Evolutionary conservation across 1,284 basidiomycete genomes (phyloP).

Genomic region (Naganishia sp.): DNA sequence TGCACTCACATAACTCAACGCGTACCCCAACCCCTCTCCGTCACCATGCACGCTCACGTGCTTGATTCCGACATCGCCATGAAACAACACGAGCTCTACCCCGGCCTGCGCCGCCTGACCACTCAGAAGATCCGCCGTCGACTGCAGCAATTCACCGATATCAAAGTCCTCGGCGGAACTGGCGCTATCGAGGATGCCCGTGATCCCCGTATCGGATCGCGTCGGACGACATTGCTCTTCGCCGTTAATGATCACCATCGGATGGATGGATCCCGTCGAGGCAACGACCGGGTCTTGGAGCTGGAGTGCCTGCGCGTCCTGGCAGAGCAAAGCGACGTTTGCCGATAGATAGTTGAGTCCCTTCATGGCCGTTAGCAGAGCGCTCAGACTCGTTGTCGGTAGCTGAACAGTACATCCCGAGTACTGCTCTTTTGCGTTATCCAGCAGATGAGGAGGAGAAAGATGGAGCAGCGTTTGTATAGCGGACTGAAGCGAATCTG

Average conservation of each 20-base stretch:
- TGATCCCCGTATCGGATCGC: constrained; percentile 17
- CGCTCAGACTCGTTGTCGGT: constrained; percentile 81
- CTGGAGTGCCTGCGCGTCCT: constrained; percentile 29
- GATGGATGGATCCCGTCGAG: neutral
- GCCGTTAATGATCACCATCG: neutral
- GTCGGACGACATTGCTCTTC: neutral
- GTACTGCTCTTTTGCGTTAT: constrained; percentile 87
- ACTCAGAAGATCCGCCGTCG: constrained; percentile 77
- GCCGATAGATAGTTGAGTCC: constrained; percentile 86
- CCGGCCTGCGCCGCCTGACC: constrained; percentile 78
- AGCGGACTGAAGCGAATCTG: constrained; percentile 80
- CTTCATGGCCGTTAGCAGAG: constrained; percentile 83
- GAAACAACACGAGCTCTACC: constrained; percentile 83
- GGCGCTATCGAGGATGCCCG: constrained; percentile 31
- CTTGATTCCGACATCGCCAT: constrained; percentile 79
- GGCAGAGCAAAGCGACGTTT: constrained; percentile 58
- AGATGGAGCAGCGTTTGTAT: constrained; percentile 85
- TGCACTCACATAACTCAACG: constrained; percentile 73
- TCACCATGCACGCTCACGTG: constrained; percentile 81
- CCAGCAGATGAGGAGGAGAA: constrained; percentile 82
- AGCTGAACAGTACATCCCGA: constrained; percentile 80
- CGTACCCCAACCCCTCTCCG: constrained; percentile 76
- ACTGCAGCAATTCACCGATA: constrained; percentile 70
- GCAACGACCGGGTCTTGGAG: too few relatives aligned
- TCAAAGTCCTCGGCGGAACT: constrained; percentile 57